These are phyloP conservation scores for Lyophyllum shimeji DNA, from an alignment of 768 basidiomycete genomes.

Conservation along the genomic window DNA sequence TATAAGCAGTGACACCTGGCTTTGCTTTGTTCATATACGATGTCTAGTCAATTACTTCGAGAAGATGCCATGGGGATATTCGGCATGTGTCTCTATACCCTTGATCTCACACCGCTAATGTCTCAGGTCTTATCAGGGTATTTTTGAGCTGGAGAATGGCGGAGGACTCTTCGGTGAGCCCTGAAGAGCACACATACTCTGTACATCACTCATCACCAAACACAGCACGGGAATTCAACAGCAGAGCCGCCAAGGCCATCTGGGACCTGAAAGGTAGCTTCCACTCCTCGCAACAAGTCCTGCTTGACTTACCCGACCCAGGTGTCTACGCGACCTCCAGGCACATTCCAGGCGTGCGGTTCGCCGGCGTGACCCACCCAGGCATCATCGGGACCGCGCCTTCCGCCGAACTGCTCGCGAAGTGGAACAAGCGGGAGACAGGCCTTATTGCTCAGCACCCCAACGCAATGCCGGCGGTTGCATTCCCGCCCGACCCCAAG, in stretches of 20 bases:
- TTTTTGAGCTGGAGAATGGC: slow-evolving; percentile 73
- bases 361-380: slow-evolving; percentile 76
- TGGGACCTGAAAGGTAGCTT: slow-evolving; percentile 70
- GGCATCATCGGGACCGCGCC: slow-evolving; percentile 79
- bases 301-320: slow-evolving; percentile 18
- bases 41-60: slow-evolving; percentile 60
- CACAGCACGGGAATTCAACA: slow-evolving; percentile 64
- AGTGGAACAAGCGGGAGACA: slow-evolving; percentile 74
- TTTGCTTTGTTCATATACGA: background rate
- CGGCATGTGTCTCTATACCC: slow-evolving; percentile 33
- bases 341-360: slow-evolving; percentile 78
- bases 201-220: background rate
- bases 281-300: background rate
- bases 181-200: too few relatives aligned
- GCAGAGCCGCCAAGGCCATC: slow-evolving; percentile 73
- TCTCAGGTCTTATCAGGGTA: slow-evolving; percentile 41
- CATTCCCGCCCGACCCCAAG: slow-evolving; percentile 56
- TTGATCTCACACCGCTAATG: background rate
- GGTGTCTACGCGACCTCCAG: slow-evolving; percentile 73
- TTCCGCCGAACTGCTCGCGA: slow-evolving; percentile 66
- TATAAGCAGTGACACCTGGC: background rate
- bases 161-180: slow-evolving; percentile 64
- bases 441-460: slow-evolving; percentile 56
- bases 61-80: slow-evolving; percentile 83
- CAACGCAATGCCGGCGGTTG: slow-evolving; percentile 60